Conservation (phyloP, 2,329 filamentous ascomycete genomes). For the Cercospora citrullina region DNA sequence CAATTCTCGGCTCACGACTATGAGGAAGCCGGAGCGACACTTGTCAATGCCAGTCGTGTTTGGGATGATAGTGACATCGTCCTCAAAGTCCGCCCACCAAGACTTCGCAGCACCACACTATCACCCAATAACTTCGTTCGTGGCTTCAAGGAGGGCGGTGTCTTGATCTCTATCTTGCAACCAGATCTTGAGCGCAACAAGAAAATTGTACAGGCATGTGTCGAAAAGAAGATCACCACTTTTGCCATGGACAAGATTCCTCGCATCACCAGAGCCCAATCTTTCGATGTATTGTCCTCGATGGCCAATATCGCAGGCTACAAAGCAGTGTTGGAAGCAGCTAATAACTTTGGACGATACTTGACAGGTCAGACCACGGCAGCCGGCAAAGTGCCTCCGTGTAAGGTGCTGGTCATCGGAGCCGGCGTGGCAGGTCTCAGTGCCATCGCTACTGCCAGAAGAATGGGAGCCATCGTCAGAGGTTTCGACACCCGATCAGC, state of each 20-base stretch:
- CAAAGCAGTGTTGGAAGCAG: slow-evolving; percentile 86
- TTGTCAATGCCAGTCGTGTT: slow-evolving; percentile 68
- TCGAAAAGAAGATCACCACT: slow-evolving; percentile 67
- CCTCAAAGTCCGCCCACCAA: slow-evolving; percentile 79
- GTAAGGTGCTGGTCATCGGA: slow-evolving; percentile 86
- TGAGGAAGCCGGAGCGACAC: slow-evolving; percentile 71
- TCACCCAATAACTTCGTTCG: slow-evolving; percentile 64
- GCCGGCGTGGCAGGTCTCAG: slow-evolving; percentile 86
- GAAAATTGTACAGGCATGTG: slow-evolving; percentile 70
- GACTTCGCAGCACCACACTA: slow-evolving; percentile 49
- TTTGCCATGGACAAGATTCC: slow-evolving; percentile 95
- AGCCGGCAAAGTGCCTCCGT: slow-evolving; percentile 85
- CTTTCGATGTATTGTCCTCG: slow-evolving; percentile 82
- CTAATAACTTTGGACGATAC: slow-evolving; percentile 85
- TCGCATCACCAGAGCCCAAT: slow-evolving; percentile 82
- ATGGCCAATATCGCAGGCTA: slow-evolving; percentile 96
- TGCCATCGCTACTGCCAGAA: slow-evolving; percentile 81
- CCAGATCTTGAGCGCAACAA: slow-evolving; percentile 70
- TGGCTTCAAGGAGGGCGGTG: slow-evolving; percentile 66
- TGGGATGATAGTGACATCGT: slow-evolving; percentile 77
- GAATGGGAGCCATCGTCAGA: slow-evolving; percentile 84
- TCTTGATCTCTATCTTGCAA: slow-evolving; percentile 80
- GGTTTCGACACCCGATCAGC: slow-evolving; percentile 91
- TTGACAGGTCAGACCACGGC: slow-evolving; percentile 87
- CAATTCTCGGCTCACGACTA: slow-evolving; percentile 79